These are phyloP conservation scores for Symbiodinium natans DNA, from an alignment of 73 alveolate genomes.

Conservation along the genomic window DNA sequence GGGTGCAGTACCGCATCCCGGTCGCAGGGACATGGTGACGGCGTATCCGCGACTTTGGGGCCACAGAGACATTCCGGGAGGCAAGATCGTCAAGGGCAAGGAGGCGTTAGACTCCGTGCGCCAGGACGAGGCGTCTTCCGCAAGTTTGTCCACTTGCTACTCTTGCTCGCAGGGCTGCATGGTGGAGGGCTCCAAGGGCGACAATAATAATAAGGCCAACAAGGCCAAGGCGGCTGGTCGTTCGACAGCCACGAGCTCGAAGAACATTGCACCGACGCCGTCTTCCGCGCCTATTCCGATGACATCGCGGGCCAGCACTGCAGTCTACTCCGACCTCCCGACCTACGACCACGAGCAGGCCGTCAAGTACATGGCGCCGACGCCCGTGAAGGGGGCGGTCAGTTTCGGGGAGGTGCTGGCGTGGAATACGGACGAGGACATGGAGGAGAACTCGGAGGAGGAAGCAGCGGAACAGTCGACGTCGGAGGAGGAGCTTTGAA, in stretches of 20 bases:
- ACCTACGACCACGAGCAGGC: neutral
- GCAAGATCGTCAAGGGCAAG: neutral
- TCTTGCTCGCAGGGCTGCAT: neutral
- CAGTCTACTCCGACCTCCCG: neutral
- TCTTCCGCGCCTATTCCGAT: neutral
- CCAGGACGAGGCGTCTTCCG: neutral
- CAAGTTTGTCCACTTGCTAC: neutral
- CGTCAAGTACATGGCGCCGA: neutral
- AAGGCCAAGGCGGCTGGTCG: neutral
- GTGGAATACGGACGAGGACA: neutral
- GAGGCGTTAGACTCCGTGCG: neutral
- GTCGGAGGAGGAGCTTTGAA: neutral
- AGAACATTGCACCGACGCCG: neutral
- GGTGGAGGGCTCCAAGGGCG: neutral
- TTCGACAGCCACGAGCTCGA: neutral
- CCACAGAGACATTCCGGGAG: neutral
- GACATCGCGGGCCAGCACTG: neutral
- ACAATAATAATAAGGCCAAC: neutral
- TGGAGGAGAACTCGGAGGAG: neutral
- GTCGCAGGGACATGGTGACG: neutral
- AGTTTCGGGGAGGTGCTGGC: neutral
- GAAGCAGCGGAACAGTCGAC: too few species aligned
- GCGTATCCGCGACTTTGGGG: neutral
- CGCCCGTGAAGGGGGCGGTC: neutral
- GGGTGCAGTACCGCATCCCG: neutral